Evolutionary conservation across 176 grass and related monocot genomes (phyloP).

Genomic region (Rhipidocladum racemiflorum): DNA sequence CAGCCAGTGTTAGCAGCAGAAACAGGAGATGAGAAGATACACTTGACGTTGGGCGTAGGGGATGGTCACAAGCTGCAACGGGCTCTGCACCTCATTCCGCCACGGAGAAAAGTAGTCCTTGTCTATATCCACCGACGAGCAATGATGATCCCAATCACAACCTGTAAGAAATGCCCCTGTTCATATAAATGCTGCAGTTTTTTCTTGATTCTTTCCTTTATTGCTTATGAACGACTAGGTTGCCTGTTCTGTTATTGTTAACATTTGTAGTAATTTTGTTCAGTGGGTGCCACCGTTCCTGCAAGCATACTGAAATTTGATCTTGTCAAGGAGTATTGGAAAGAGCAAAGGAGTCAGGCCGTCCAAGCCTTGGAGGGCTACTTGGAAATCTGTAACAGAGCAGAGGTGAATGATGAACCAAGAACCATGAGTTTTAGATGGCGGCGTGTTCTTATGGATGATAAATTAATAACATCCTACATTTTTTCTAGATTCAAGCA

Average conservation of each 20-base stretch:
- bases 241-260: background rate
- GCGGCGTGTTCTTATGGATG: background rate
- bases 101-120: background rate
- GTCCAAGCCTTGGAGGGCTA: background rate
- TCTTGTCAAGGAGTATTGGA: background rate
- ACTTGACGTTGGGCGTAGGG: background rate
- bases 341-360: constrained; percentile 7
- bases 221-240: background rate
- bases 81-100: background rate
- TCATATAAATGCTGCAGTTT: background rate
- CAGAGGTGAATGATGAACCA: background rate
- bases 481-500: constrained; percentile 12
- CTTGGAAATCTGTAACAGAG: background rate
- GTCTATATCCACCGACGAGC: constrained; percentile 24
- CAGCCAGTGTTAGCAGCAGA: background rate
- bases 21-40: constrained; percentile 18
- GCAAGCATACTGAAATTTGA: constrained; percentile 5
- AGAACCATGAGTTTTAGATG: background rate
- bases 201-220: background rate
- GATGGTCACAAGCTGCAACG: background rate
- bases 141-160: constrained; percentile 19
- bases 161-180: background rate
- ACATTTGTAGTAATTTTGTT: background rate
- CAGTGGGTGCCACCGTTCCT: background rate
- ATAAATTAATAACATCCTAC: background rate